These are phyloP conservation scores for Zygosaccharomyces pseudobailii DNA, from an alignment of 1,139 yeast species.

Conservation along the genomic window DNA sequence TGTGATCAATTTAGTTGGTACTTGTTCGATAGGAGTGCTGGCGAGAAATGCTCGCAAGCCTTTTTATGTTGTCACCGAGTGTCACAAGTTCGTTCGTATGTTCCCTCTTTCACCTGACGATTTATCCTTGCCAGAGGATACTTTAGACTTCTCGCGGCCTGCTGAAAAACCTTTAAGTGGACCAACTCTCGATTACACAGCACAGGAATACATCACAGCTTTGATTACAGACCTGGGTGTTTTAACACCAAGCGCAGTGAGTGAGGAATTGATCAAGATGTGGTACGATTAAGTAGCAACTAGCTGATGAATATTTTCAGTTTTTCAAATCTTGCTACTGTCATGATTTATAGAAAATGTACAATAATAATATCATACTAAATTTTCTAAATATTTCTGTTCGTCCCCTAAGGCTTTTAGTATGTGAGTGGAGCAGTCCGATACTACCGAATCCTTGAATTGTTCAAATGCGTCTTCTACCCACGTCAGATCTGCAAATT, in stretches of 20 bases:
- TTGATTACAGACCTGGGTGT: slow-evolving; percentile 95
- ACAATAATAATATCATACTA: slow-evolving; percentile 11
- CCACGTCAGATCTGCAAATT: slow-evolving; percentile 38
- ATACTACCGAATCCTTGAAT: slow-evolving; percentile 26
- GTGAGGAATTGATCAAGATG: slow-evolving; percentile 94
- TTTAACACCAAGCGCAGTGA: slow-evolving; percentile 93
- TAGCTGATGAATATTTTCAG: background rate
- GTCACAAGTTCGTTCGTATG: slow-evolving; percentile 93
- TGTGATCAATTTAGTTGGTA: slow-evolving; percentile 90
- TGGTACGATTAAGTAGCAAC: slow-evolving; percentile 72
- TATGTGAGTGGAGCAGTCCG: slow-evolving; percentile 21
- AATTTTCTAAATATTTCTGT: slow-evolving; percentile 23
- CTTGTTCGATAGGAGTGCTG: slow-evolving; percentile 89
- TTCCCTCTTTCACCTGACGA: slow-evolving; percentile 94
- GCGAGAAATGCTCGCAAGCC: slow-evolving; percentile 92
- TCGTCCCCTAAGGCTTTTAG: slow-evolving; percentile 21
- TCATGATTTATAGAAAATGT: slow-evolving; percentile 4
- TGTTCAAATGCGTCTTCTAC: slow-evolving; percentile 27
- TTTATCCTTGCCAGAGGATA: slow-evolving; percentile 57
- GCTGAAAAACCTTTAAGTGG: slow-evolving; percentile 35
- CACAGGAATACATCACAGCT: slow-evolving; percentile 93
- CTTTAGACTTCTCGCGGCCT: slow-evolving; percentile 40
- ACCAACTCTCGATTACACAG: slow-evolving; percentile 82
- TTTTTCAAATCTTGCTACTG: background rate
- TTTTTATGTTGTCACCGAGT: slow-evolving; percentile 88